Evolutionary conservation across 1,284 basidiomycete species (phyloP), one percentile per base, ranked within the genome.

Genomic region (Phellopilus nigrolimitatus): DNA sequence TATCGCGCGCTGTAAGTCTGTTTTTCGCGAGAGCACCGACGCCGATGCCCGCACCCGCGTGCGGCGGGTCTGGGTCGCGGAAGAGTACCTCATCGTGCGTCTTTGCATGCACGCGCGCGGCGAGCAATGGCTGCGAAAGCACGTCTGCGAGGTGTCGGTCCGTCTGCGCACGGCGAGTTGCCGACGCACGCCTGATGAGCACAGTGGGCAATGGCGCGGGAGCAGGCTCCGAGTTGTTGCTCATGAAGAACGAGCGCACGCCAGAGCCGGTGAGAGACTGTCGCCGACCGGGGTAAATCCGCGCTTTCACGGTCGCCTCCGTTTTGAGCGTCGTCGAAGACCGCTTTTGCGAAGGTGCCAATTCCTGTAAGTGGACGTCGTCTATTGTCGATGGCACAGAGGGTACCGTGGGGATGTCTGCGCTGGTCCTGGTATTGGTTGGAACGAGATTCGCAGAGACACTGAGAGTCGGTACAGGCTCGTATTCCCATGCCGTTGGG

Each of bases 71-170:
- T 27, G 58, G 58, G 36, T 54, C 53, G 9, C 53, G 31, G 60
- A 85, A 85, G 36, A 88, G 69, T 52, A 79, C 77, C 59, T 81
- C 79, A 49, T 80, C 82, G 53, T 73, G 78, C 47, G 74, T 71
- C 53, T 72, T 75, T 4, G 82, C 82, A 47, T 82, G 74, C 30
- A 74, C 71, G 28, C 83, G 74, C n/a, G 80, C 82, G 7, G 72
- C 73, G 34, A 81, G 62, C 55, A 83, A 82, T 15, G 72, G 69
- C 53, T 80, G 75, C 9, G 86, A 87, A 56, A 82, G 76, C 43
- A 90, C 78, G 57, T 90, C 87, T 46, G 75, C 72, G 15, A 90
- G 67, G 10, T 76, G 80, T 40, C 79, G 75, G 57, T 90, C 86
- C 30, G 87, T 78, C 44, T 79, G 75, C 24, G 79, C 73, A 17